These are phyloP conservation scores for Pistacia atlantica DNA, from an alignment of 345 rosid species.

Conservation along the genomic window DNA sequence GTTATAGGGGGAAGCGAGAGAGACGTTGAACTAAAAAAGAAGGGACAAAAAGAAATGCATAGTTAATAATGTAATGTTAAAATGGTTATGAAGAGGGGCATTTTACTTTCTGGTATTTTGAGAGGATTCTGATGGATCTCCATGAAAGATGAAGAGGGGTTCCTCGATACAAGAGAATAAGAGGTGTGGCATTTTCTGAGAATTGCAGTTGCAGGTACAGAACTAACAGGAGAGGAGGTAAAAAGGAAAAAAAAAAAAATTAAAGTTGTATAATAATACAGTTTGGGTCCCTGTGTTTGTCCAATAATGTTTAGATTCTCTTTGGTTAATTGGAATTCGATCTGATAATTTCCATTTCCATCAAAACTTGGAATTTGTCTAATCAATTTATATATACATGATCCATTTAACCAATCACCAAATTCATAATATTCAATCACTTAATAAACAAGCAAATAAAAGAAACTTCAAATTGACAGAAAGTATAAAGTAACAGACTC, in stretches of 20 bases:
- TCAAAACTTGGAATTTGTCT: background rate
- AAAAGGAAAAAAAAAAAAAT: background rate
- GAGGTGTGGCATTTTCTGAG: slow-evolving; percentile 52
- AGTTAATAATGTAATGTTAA: background rate
- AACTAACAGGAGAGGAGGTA: background rate
- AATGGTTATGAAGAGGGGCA: slow-evolving; percentile 23
- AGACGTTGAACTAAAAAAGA: slow-evolving; percentile 3
- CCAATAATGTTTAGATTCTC: slow-evolving; percentile 19
- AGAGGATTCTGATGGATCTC: slow-evolving; percentile 35
- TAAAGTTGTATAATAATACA: slow-evolving; percentile 21
- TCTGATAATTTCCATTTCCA: slow-evolving; percentile 6
- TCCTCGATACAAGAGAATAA: slow-evolving; percentile 51
- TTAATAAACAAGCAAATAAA: background rate
- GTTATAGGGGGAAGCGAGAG: background rate
- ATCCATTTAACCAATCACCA: background rate
- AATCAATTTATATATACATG: background rate
- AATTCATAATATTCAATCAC: background rate
- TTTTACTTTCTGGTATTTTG: slow-evolving; percentile 20
- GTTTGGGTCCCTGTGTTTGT: slow-evolving; percentile 30
- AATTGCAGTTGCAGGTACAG: slow-evolving; percentile 42
- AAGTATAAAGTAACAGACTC: too few species aligned
- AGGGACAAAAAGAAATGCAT: slow-evolving; percentile 23
- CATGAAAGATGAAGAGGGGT: slow-evolving; percentile 36
- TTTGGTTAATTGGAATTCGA: background rate
- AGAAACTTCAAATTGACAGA: background rate